Conservation (phyloP, 805 yeast genomes). For the Wickerhamomyces kurtzmanii region DNA sequence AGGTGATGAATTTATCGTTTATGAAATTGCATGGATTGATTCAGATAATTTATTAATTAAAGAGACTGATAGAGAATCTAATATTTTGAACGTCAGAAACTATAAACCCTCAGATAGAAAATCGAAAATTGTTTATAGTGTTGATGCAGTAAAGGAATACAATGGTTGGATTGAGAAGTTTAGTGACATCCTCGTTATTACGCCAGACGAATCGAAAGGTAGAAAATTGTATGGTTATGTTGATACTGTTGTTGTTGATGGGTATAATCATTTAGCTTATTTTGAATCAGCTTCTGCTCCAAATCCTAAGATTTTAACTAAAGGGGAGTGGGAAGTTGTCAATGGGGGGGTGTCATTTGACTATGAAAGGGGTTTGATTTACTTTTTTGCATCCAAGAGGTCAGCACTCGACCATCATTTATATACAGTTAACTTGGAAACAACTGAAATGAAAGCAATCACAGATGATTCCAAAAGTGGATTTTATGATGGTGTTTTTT, state of each 20-base stretch:
- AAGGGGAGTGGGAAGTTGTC: slow-evolving; percentile 85
- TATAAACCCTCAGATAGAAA: slow-evolving; percentile 23
- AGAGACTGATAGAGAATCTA: slow-evolving; percentile 60
- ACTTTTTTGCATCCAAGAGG: slow-evolving; percentile 60
- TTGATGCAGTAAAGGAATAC: slow-evolving; percentile 31
- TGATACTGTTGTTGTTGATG: slow-evolving; percentile 61
- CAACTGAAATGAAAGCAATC: slow-evolving; percentile 25
- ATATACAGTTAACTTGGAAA: slow-evolving; percentile 9
- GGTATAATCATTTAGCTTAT: slow-evolving; percentile 70
- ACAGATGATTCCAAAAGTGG: slow-evolving; percentile 48
- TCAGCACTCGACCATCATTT: slow-evolving; percentile 24
- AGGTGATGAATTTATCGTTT: slow-evolving; percentile 43
- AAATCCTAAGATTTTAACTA: slow-evolving; percentile 47
- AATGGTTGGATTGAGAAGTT: slow-evolving; percentile 74
- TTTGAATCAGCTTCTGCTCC: slow-evolving; percentile 56
- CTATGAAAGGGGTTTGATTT: slow-evolving; percentile 32
- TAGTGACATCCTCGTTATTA: slow-evolving; percentile 46
- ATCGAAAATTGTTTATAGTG: slow-evolving; percentile 31
- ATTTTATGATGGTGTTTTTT: slow-evolving; percentile 59
- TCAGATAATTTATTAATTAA: slow-evolving; percentile 37
- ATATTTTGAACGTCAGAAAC: slow-evolving; percentile 41
- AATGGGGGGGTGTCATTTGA: slow-evolving; percentile 55
- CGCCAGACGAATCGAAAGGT: slow-evolving; percentile 26
- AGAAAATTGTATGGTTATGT: slow-evolving; percentile 57
- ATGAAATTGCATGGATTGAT: slow-evolving; percentile 64